Percentiles rank a stretch among this genome's conserved stretches.
Evolutionary conservation across 1,284 basidiomycete genomes (phyloP).

Genomic region (Tilletia indica): DNA sequence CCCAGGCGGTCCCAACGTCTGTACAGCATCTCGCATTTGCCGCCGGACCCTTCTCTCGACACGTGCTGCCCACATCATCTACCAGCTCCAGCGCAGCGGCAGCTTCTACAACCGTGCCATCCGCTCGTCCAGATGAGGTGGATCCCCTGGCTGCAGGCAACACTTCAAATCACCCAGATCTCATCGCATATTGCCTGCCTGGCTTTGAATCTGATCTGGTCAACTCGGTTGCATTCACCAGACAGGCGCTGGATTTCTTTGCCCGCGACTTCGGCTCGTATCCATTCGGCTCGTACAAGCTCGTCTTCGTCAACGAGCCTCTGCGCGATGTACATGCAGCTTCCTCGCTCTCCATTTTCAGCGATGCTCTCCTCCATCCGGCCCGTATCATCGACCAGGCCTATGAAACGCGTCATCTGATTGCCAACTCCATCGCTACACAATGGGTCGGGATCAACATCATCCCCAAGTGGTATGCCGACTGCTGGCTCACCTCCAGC

Average conservation of each 20-base stretch:
- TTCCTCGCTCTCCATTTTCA: conserved; percentile 77
- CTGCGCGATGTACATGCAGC: conserved; percentile 68
- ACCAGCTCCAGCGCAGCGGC: conserved; percentile 21
- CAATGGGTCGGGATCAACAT: conserved; percentile 99
- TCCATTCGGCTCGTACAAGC: conserved; percentile 85
- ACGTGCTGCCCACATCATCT: conserved; percentile 20
- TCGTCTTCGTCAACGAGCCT: conserved; percentile 91
- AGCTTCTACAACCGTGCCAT: conserved; percentile 33
- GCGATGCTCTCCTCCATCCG: conserved; percentile 80
- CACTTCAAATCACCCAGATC: conserved; percentile 58
- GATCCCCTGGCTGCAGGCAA: not conserved
- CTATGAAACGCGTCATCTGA: conserved; percentile 79
- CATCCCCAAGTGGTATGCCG: conserved; percentile 87
- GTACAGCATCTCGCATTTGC: conserved; percentile 95
- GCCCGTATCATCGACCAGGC: conserved; percentile 90
- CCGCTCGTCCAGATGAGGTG: not conserved
- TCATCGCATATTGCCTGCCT: conserved; percentile 89
- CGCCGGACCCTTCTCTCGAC: conserved; percentile 76
- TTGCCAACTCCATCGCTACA: conserved; percentile 77
- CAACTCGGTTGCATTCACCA: conserved; percentile 72
- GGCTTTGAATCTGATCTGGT: conserved; percentile 71
- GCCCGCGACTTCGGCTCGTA: conserved; percentile 91
- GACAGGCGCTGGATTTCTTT: conserved; percentile 87
- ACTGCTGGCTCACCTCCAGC: conserved; percentile 93
- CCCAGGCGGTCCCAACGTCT: conserved; percentile 81